phyloP scores from a whole-genome alignment of 1,284 basidiomycete genomes.

The Trametes versicolor region DNA sequence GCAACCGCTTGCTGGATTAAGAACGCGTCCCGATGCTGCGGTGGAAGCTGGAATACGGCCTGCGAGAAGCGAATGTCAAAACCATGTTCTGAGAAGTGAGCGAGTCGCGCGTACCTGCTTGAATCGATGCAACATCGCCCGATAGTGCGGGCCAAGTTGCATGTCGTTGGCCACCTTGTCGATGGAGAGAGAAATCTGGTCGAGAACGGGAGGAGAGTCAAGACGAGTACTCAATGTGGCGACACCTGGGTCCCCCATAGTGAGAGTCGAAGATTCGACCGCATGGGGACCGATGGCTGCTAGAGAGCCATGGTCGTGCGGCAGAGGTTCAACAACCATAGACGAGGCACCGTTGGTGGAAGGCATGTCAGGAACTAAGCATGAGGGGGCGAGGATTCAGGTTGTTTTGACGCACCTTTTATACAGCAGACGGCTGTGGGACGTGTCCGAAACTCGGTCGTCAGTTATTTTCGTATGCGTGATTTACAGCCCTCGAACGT shows the following conservation, averaged over 20 bases:
- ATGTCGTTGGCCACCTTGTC: neutral
- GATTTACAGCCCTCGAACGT: no score
- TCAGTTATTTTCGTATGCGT: neutral
- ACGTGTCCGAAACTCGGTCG: neutral
- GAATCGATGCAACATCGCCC: neutral
- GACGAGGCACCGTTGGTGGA: neutral
- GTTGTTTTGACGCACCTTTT: neutral
- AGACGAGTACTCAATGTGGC: neutral
- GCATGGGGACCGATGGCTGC: neutral
- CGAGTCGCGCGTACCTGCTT: neutral
- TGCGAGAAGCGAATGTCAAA: neutral
- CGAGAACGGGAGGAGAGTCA: neutral
- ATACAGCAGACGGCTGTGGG: neutral
- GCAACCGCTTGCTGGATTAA: neutral
- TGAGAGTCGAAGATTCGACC: neutral
- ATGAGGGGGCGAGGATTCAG: neutral
- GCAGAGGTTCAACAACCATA: neutral
- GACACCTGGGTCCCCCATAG: no score
- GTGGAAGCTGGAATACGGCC: neutral
- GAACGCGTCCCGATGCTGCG: neutral
- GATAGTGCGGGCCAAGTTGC: neutral
- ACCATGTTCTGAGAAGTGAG: neutral
- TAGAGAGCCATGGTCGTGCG: neutral
- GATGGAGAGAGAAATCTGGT: neutral
- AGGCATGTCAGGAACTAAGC: slow-evolving; percentile 1